Evolutionary conservation across 2,329 filamentous ascomycete genomes (phyloP).

Genomic region (Fusarium equiseti): DNA sequence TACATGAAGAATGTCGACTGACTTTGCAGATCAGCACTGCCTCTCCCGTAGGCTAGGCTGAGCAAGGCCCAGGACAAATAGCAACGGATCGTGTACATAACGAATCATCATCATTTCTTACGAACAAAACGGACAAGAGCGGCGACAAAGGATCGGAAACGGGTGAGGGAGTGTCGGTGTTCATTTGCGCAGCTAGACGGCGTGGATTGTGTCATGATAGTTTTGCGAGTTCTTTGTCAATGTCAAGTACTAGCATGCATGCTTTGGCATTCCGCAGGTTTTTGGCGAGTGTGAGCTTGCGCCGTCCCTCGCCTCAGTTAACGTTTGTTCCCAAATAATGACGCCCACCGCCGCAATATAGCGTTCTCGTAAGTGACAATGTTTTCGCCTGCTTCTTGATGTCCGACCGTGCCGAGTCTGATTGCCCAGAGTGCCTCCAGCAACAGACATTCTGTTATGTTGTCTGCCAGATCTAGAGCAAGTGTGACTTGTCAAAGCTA

Average conservation of each 20-base stretch:
- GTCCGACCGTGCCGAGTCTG: not conserved
- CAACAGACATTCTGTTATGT: not conserved
- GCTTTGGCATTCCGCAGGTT: constrained; percentile 4
- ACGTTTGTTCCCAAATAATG: not conserved
- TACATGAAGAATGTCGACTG: constrained; percentile 6
- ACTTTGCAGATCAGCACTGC: constrained; percentile 8
- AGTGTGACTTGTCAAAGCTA: not conserved
- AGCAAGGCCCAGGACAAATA: constrained; percentile 11
- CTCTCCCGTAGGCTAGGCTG: constrained; percentile 3
- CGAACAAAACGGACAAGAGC: constrained; percentile 23
- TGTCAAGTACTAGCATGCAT: constrained; percentile 37
- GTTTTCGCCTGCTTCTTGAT: constrained; percentile 1
- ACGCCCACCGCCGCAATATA: not conserved
- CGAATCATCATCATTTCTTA: constrained; percentile 44
- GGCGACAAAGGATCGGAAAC: constrained; percentile 31
- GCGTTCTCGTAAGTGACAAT: not conserved
- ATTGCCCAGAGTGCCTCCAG: not conserved
- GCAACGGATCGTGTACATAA: constrained; percentile 45
- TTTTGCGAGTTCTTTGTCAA: constrained; percentile 35
- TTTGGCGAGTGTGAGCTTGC: constrained; percentile 13
- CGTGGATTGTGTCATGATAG: constrained; percentile 44
- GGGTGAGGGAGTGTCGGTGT: constrained; percentile 15
- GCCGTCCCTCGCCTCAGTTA: not conserved
- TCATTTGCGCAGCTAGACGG: constrained; percentile 41
- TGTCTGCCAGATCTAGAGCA: too few relatives aligned